A percentile compares a stretch with the other conserved stretches of the same genome.
Conservation (phyloP, 1,284 basidiomycete species). For the Gomphus bonarii region DNA sequence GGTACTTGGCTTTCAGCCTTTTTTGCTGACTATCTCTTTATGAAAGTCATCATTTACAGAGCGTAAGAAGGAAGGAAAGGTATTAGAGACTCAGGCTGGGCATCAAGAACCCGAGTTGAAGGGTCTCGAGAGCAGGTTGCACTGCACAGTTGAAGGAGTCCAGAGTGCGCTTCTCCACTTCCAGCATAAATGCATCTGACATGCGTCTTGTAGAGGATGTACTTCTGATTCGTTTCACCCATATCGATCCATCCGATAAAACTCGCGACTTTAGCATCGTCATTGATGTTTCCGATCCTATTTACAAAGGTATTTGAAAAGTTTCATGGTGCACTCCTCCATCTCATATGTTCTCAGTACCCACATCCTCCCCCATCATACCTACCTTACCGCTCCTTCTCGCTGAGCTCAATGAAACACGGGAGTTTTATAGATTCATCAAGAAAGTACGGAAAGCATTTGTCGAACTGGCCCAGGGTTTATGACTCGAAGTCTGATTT, state of each 20-base stretch:
- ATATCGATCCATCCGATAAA: constrained; percentile 48
- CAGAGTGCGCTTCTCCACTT: constrained; percentile 29
- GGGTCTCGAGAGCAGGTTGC: constrained; percentile 47
- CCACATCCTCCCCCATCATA: constrained; percentile 56
- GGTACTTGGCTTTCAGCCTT: constrained; percentile 30
- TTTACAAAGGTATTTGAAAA: constrained; percentile 53
- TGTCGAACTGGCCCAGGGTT: not conserved
- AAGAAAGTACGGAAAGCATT: constrained; percentile 41
- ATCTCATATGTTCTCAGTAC: constrained; percentile 31
- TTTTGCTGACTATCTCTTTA: not conserved
- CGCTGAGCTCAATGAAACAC: constrained; percentile 50
- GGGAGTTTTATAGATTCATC: constrained; percentile 56
- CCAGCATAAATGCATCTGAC: not conserved
- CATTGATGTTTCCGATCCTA: constrained; percentile 52
- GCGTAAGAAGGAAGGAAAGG: constrained; percentile 55
- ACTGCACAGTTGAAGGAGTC: constrained; percentile 66
- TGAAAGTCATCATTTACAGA: constrained; percentile 27
- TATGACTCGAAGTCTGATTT: not conserved
- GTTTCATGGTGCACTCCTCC: not conserved
- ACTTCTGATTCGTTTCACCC: constrained; percentile 62
- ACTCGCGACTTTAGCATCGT: constrained; percentile 66
- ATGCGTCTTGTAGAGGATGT: constrained; percentile 35
- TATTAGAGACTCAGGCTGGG: constrained; percentile 49
- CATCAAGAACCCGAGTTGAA: constrained; percentile 45
- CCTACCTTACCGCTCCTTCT: constrained; percentile 52